A percentile compares a stretch with the other conserved stretches of the same genome.
Conservation (phyloP, 371 early-diverging fungal genomes). For the Mucor mucedo region DNA sequence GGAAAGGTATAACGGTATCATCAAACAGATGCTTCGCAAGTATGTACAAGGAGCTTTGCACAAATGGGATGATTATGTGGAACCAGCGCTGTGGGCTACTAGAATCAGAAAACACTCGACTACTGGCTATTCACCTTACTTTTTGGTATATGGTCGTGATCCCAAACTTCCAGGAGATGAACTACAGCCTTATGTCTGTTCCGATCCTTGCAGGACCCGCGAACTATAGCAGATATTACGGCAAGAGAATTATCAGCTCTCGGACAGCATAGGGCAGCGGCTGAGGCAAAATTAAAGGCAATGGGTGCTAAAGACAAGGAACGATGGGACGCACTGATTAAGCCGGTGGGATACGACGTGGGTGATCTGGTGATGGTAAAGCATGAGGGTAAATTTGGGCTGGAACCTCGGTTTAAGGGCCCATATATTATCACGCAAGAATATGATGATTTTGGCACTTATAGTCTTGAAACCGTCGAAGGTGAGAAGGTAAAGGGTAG, state of each 20-base stretch:
- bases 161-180: constrained; percentile 6
- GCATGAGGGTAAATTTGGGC: constrained; percentile 5
- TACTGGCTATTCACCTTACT: constrained; percentile 7
- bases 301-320: neutral
- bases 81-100: constrained; percentile 12
- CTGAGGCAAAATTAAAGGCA: neutral
- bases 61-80: constrained; percentile 15
- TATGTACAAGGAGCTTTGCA: constrained; percentile 7
- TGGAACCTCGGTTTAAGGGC: constrained; percentile 14
- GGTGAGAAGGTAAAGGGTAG: neutral
- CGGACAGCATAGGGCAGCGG: constrained; percentile 6
- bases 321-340: constrained; percentile 4
- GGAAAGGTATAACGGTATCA: constrained; percentile 27
- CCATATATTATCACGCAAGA: constrained; percentile 9
- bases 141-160: constrained; percentile 8
- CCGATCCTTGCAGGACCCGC: neutral
- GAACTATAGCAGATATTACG: constrained; percentile 4
- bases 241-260: constrained; percentile 6
- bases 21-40: constrained; percentile 10
- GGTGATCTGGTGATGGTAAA: constrained; percentile 8
- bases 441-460: constrained; percentile 11
- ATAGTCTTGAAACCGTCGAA: neutral
- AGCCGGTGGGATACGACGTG: neutral
- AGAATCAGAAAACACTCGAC: constrained; percentile 1
- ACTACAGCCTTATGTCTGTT: constrained; percentile 1